Evolutionary conservation across 805 yeast genomes (phyloP), one percentile per base, ranked within the genome.

Genomic region (Metschnikowia reukaufii): DNA sequence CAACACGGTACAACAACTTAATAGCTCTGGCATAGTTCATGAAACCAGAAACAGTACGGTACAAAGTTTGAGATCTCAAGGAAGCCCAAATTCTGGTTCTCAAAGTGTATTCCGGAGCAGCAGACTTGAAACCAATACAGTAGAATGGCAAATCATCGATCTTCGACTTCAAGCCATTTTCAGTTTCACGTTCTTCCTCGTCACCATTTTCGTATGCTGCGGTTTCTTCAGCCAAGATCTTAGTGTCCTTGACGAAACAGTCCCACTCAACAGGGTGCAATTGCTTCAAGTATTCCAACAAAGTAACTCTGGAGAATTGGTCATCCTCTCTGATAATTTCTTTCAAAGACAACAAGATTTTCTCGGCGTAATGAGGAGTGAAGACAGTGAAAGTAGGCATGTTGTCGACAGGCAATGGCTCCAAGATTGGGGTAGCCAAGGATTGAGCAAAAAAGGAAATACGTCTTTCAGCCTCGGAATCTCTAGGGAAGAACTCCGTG

Each of bases 381-480:
- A 90, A 72, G 7, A 89, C 96, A 0, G 99, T 91, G 70, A 94
- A 94, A 10, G 98, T 92, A 56, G 99, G 99, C 99, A 94, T 94
- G 78, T 92, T 92, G 72, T 94, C 99, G 58, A 95, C 98, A 36
- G 99, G 99, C 65, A 94, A 78, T 52, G 99, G 98, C 74, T 94
- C 99, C 54, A 97, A 96, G 61, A 94, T 91, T 59, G 99, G 99
- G 50, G 99, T 94, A 43, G 99, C 95, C 70, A 94, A 78, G 9
- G 98, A 91, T 73, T 94, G 99, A 49, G 99, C 99, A 75, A 94
- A 94, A 86, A 95, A 94, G 49, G 97, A 88, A 60, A 94, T 91
- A 80, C 99, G 94, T 78, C 99, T 91, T 76, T 95, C 99, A 55
- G 99, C 99, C 73, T 94, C 99, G 37, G 97, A 89, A 70, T 92